Conservation (phyloP, 805 yeast genomes). For the Saccharomyces mikatae region DNA sequence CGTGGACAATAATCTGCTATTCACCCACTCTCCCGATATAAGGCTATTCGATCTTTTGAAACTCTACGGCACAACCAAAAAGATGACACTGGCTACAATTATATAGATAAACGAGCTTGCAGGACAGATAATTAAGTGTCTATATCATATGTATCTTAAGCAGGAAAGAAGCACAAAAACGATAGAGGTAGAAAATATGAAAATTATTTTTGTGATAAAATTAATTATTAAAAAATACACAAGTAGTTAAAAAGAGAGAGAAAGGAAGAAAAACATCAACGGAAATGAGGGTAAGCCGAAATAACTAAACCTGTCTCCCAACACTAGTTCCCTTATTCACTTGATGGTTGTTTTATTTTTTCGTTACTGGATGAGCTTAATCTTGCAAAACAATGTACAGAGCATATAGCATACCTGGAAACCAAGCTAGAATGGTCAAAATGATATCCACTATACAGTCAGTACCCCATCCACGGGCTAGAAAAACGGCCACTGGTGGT, state of each 20-base stretch:
- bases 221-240: neutral
- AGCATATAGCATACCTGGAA: conserved; percentile 79
- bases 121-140: neutral
- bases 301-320: neutral
- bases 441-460: conserved; percentile 59
- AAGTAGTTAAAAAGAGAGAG: neutral
- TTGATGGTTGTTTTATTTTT: neutral
- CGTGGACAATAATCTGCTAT: neutral
- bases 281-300: neutral
- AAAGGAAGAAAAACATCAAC: neutral
- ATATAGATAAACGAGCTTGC: neutral
- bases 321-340: neutral
- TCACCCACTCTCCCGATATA: neutral
- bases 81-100: neutral
- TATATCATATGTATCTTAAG: neutral
- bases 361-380: neutral
- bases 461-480: conserved; percentile 57
- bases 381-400: conserved; percentile 44
- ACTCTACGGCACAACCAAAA: neutral
- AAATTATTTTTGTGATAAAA: neutral
- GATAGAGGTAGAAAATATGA: neutral
- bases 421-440: conserved; percentile 39
- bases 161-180: neutral
- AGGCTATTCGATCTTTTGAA: neutral
- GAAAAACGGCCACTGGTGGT: conserved; percentile 72